Evolutionary conservation across 106 monocot species (phyloP), one percentile per base, ranked within the genome.

Genomic region (Phalaenopsis equestris): DNA sequence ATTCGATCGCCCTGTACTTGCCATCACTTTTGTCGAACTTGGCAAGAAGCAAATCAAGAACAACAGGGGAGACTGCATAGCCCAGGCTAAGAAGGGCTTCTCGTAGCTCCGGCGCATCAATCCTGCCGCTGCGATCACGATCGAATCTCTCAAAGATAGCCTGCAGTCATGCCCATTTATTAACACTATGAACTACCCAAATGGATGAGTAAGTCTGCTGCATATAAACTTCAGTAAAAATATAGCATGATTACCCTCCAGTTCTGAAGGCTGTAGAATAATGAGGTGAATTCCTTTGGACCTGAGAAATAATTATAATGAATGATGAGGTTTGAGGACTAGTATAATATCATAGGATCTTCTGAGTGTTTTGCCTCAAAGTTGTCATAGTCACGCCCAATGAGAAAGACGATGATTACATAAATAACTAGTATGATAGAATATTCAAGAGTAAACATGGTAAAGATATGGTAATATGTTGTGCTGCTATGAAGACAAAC

Each of bases 211-310:
- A 16, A 57, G 14, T 21, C 3, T 23, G 19, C 10, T 46, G 42
- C 15, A 42, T 11, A 46, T 49, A 16, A 56, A 3, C 8, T 82
- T 17, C 7, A 58, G 80, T 19, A 56, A 10, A 38, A 2, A 5
- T 14, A 80, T 23, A 5, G 14, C 8, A 79, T 15, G 11, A 74
- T 23, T 88, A 99, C 98, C 89, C 98, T 91, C 98, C 98, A 99
- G 79, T 88, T 99, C 84, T 94, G 94, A 79, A 99, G 98, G 76
- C 98, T 93, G 87, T 93, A 99, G 67, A 91, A 99, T 72, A 99
- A 86, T 15, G 94, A 82, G 19, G 80, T 84, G 88, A 99, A 99
- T 82, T 99, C 98, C 83, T 99, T 99, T 57, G 98, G 94, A 4
- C 98, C 98, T 99, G 84, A 14, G 57, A 84, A 14, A 45, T 23